Base-by-base conservation (phyloP, 805 yeast species). In the Pichia deserticola region DNA sequence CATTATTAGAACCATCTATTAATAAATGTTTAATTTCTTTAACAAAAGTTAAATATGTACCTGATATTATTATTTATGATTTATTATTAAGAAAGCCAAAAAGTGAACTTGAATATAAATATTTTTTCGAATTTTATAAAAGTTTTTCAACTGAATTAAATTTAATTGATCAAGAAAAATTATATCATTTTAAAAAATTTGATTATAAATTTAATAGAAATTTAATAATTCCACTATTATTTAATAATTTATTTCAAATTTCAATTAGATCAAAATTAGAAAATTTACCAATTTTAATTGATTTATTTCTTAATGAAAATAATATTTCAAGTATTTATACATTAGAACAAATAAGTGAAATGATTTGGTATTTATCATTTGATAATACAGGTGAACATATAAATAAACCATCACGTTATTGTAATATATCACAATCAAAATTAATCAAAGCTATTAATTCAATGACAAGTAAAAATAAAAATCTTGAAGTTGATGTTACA, bases 301-400 rank as follows among this genome's bases (percentile, higher is more conserved):
- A 54, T 33, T 40, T 53, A 5, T 63, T 45, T 40, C 45, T 61
- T 11, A 43, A 48, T 27, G 47, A 55, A 15, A 49, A 52, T 41
- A 49, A 48, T 33, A 41, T 50, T 7, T 50, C 51, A 32, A 48
- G 53, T 8, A 42, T 45, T 7, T 52, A 48, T 15, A 37, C 58
- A 11, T 28, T 61, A 11, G 53, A 49, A 7, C 68, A 64, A 42
- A 46, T 63, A 2, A 52, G 60, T 36, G 68, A 65, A 49, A 51
- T 63, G 29, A 51, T 65, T 8, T 65, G 69, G 69, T 42, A 53
- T 12, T 51, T 63, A 11, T 57, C 67, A 7, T 46, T 60, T 34
- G 68, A 65, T 44, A 55, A 60, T 33, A 53, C 67, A 0, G 65
- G 65, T 10, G 64, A 60, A 35, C 54, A 58, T 42, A 46, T 56